Base-by-base conservation (phyloP, 2,329 filamentous ascomycete species). In the Pseudogymnoascus sp. region DNA sequence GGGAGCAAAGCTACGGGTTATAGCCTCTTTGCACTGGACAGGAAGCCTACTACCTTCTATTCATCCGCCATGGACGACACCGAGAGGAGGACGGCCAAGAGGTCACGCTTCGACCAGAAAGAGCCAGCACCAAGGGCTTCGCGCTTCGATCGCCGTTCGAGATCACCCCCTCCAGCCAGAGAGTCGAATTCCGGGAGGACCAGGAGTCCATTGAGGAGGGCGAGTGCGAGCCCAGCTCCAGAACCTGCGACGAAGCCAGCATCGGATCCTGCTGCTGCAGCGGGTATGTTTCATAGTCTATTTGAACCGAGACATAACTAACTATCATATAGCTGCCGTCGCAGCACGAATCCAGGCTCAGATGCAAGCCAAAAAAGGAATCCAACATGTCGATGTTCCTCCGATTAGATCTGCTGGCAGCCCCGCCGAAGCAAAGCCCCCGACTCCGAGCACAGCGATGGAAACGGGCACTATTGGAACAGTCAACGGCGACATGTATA, bases 81-180 rank as follows among this genome's bases (percentile, higher is more conserved):
- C 66, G 89, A 92, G 68, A 84, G 87, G 72, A 85, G 86, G 65
- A 80, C 79, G 64, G 79, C 80, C 64, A 96, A 96, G 80, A 88
- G 92, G 65, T 96, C 92, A 72, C 91, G 93, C 74, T 97, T 97
- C 76, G 93, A 97, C 73, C 90, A 95, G 75, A 94, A 87, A 55
- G 90, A 93, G 73, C 86, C 89, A 5, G 90, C 94, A 71, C 85
- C 88, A 62, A 82, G 86, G 68, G 72, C 82, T 45, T 95, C 92
- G 59, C 85, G 92, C 73, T 97, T 96, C 75, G 93, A 97, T 76
- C 86, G 92, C 69, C 88, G 94, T 69, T 97, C 94, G 63, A 88
- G 91, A 67, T 96, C 92, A 33, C 92, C 92, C 21, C 82, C 85
- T 27, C 76, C 77, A 63, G 76, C 81, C 27, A 82, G 85, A 70